Base-by-base conservation (phyloP, 1,139 yeast species). In the Hemisphaericaspora xylanilytica region DNA sequence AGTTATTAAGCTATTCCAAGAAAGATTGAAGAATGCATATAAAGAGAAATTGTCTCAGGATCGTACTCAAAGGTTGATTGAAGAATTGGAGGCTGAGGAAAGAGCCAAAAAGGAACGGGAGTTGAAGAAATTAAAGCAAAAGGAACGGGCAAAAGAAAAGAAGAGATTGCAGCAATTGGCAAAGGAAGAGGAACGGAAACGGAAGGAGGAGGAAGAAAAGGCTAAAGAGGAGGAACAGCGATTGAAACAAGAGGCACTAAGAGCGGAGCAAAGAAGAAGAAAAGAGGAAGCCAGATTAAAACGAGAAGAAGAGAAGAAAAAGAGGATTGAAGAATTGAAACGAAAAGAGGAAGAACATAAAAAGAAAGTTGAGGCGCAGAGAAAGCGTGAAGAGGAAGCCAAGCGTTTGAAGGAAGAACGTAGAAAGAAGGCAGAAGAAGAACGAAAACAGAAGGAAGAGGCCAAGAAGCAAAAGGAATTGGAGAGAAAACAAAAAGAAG, bases 51-150 rank as follows among this genome's bases (percentile, higher is more conserved):
- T 84, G 13, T 83, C 94, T 2, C 81, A 80, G 45, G 94, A 85
- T 51, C 74, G 88, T 40, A 84, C 86, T 38, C 79, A 75, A 51
- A 79, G 72, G 58, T 75, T 85, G 45, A 76, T 86, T 46, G 88
- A 80, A 52, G 96, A 87, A 55, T 73, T 87, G 35, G 95, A 85
- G 44, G 87, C 83, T 14, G 95, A 85, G 58, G 85, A 80, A 49
- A 71, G 73, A 36, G 78, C 81, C 21, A 76, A 80, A 54, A 79
- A 77, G 53, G 89, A 83, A 48, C 79, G 79, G 34, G 92, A 84
- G 56, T 77, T 79, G 57, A 84, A 84, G 61, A 84, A 82, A 54
- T 70, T 74, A 46, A 75, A 74, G 44, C 92, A 85, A 49, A 81
- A 78, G 59, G 95, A 87, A 52, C 82, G 81, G 63, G 81, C 83